Conservation (phyloP, 345 rosid species). For the Arabis alpina region DNA sequence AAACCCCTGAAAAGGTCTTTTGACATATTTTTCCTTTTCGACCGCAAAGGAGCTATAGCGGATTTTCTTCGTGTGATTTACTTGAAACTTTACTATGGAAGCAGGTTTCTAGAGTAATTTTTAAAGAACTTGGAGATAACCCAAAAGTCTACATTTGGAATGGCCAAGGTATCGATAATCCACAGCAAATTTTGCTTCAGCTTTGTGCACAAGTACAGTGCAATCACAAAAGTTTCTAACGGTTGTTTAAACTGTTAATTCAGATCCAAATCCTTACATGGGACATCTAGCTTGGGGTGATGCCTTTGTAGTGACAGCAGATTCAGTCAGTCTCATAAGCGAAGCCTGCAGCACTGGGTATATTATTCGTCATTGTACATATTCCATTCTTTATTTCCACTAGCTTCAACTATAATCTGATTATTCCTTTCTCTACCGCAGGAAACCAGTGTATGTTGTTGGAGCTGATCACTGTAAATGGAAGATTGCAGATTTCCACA, state of each 20-base stretch:
- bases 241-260: slow-evolving; percentile 35
- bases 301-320: slow-evolving; percentile 95
- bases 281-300: slow-evolving; percentile 99
- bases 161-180: slow-evolving; percentile 70
- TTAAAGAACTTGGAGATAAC: slow-evolving; percentile 72
- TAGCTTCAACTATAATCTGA: slow-evolving; percentile 4
- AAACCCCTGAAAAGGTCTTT: slow-evolving; percentile 84
- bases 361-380: slow-evolving; percentile 28
- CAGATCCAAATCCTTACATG: slow-evolving; percentile 90
- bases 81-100: slow-evolving; percentile 6
- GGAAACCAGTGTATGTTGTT: slow-evolving; percentile 89
- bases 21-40: slow-evolving; percentile 17
- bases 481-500: slow-evolving; percentile 87
- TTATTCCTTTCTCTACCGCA: slow-evolving; percentile 36
- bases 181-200: background rate
- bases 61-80: slow-evolving; percentile 3
- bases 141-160: slow-evolving; percentile 90
- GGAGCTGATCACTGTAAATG: slow-evolving; percentile 90
- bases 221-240: slow-evolving; percentile 19
- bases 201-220: slow-evolving; percentile 23
- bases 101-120: slow-evolving; percentile 70
- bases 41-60: background rate
- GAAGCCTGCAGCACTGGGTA: slow-evolving; percentile 99
- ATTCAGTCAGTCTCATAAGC: slow-evolving; percentile 90
- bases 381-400: background rate